Evolutionary conservation across 192 early-diverging fungal genomes (phyloP).

Genomic region (Entomortierella beljakovae): DNA sequence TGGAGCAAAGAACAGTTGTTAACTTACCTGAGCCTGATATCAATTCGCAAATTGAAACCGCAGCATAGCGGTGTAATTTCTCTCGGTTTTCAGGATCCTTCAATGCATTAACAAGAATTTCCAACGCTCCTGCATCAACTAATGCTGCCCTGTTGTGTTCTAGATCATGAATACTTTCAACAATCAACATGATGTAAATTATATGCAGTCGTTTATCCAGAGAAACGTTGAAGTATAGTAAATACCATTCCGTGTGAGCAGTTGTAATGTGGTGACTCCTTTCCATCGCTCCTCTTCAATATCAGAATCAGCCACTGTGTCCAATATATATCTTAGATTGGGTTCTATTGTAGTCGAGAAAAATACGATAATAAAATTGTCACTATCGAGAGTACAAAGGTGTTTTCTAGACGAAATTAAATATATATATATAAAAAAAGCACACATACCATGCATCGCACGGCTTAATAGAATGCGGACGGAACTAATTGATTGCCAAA

Average conservation of each 20-base stretch:
- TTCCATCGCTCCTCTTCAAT: constrained; percentile 61
- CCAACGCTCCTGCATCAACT: constrained; percentile 68
- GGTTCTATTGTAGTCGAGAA: constrained; percentile 50
- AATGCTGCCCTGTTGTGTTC: constrained; percentile 69
- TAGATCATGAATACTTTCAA: constrained; percentile 21
- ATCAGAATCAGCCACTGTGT: constrained; percentile 59
- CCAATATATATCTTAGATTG: constrained; percentile 67
- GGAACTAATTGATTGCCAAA: constrained; percentile 58
- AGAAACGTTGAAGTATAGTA: neutral
- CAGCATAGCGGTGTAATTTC: constrained; percentile 69
- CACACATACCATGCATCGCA: constrained; percentile 73
- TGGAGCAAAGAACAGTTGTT: constrained; percentile 3
- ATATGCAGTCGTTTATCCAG: neutral
- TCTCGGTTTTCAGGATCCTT: constrained; percentile 63
- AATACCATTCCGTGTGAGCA: constrained; percentile 72
- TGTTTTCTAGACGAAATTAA: neutral
- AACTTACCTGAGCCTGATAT: constrained; percentile 67
- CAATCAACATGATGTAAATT: too few relatives aligned
- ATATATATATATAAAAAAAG: neutral
- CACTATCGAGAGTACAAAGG: too few relatives aligned
- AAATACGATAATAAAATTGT: neutral
- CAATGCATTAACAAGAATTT: constrained; percentile 68
- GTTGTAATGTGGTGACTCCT: constrained; percentile 74
- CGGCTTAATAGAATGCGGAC: constrained; percentile 78
- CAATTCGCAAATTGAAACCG: constrained; percentile 77